Evolutionary conservation across 148 eudicot species (phyloP).

Genomic region (Cornus kousa): DNA sequence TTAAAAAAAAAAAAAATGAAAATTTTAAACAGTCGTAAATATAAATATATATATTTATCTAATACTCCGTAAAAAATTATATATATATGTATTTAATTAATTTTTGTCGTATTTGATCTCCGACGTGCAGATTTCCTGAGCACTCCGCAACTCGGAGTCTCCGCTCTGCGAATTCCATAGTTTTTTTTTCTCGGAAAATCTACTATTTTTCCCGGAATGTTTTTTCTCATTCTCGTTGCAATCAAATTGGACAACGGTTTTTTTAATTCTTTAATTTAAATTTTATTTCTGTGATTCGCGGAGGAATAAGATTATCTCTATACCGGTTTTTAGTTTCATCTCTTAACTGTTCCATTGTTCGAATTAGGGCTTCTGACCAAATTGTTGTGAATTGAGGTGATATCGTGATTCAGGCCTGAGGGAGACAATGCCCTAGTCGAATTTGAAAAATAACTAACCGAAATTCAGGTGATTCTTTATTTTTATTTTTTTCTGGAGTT

Average conservation of each 20-base stretch:
- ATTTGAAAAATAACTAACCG: not conserved
- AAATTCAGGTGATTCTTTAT: not conserved
- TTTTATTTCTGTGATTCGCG: not conserved
- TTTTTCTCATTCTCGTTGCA: not conserved
- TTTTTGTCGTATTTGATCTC: not conserved
- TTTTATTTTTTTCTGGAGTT: not conserved
- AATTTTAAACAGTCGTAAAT: too few relatives aligned
- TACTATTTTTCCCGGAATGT: not conserved
- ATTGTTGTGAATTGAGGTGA: not conserved
- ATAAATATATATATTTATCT: too few relatives aligned
- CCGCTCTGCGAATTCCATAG: not conserved
- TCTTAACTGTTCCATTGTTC: not conserved
- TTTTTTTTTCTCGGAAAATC: not conserved
- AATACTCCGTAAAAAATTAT: not conserved
- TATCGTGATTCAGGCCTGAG: not conserved
- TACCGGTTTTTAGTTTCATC: not conserved
- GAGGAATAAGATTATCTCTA: not conserved
- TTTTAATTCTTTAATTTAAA: not conserved
- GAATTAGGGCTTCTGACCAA: slow-evolving; percentile 7
- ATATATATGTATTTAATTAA: not conserved
- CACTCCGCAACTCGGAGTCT: not conserved
- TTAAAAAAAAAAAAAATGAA: too few relatives aligned
- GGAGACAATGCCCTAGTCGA: not conserved
- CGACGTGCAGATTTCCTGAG: slow-evolving; percentile 7
- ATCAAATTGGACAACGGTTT: not conserved